A percentile compares a stretch with the other conserved stretches of the same genome.
These are phyloP conservation scores for Letharia lupina DNA, from an alignment of 495 filamentous ascomycete species.

Conservation along the genomic window DNA sequence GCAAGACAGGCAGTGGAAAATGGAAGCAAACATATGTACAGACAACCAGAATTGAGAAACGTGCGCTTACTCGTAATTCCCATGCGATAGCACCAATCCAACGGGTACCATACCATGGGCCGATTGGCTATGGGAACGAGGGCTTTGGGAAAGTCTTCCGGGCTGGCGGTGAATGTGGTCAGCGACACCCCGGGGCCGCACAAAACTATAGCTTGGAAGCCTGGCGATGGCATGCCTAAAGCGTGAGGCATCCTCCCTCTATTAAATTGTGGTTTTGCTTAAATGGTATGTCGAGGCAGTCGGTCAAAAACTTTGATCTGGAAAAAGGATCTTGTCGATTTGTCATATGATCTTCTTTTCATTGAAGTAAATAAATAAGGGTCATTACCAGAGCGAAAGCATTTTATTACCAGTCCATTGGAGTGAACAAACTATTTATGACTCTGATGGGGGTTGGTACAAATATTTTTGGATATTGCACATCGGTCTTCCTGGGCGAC, in stretches of 20 bases:
- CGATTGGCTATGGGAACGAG: conserved; percentile 87
- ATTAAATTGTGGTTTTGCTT: not conserved
- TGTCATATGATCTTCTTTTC: not conserved
- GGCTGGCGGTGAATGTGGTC: conserved; percentile 82
- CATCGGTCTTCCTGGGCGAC: not conserved
- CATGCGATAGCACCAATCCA: conserved; percentile 83
- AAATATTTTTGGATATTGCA: not conserved
- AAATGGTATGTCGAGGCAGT: not conserved
- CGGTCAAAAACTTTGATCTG: not conserved
- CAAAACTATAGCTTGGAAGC: conserved; percentile 88
- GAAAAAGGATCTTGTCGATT: not conserved
- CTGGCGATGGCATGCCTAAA: conserved; percentile 58
- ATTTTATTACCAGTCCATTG: not conserved
- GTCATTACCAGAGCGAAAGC: too few species aligned
- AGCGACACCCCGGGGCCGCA: conserved; percentile 87
- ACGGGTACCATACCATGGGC: conserved; percentile 91
- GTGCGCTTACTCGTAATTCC: conserved; percentile 63
- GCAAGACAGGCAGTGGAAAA: not conserved
- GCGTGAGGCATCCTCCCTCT: conserved; percentile 54
- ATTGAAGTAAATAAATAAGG: not conserved
- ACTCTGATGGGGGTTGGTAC: not conserved
- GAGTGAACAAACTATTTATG: not conserved
- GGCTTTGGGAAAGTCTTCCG: conserved; percentile 84
- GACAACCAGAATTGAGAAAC: not conserved
- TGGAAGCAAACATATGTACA: not conserved